A percentile compares a stretch with the other conserved stretches of the same genome.
Conservation (phyloP, 192 early-diverging fungal genomes). For the Chytriomyces confervae region DNA sequence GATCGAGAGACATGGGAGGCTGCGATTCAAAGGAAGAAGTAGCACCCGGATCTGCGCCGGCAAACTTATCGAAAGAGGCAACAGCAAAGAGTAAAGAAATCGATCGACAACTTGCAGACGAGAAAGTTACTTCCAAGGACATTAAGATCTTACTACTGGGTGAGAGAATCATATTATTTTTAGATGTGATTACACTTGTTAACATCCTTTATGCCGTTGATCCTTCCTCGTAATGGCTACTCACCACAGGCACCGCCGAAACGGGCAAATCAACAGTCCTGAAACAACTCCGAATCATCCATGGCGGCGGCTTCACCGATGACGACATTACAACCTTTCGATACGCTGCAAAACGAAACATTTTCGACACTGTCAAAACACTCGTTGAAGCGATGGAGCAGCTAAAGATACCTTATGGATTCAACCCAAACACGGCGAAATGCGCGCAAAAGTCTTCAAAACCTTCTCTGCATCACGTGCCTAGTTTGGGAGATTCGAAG, state of each 20-base stretch:
- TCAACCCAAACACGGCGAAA: conserved; percentile 10
- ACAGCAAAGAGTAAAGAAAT: conserved; percentile 88
- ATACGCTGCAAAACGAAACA: conserved; percentile 93
- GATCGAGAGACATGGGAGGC: conserved; percentile 74
- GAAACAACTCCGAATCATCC: conserved; percentile 98
- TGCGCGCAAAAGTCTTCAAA: not conserved
- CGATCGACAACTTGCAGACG: conserved; percentile 78
- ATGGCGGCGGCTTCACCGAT: conserved; percentile 88
- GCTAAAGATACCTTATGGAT: conserved; percentile 30
- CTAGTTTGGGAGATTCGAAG: not conserved
- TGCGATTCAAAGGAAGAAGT: conserved; percentile 63
- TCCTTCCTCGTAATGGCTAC: not conserved
- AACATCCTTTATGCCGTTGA: not conserved
- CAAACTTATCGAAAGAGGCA: conserved; percentile 59
- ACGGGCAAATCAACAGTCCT: conserved; percentile 98
- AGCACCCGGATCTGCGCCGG: conserved; percentile 58
- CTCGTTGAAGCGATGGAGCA: conserved; percentile 94
- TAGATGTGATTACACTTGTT: not conserved
- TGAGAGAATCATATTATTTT: conserved; percentile 25
- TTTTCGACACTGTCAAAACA: conserved; percentile 90
- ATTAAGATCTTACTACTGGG: conserved; percentile 77
- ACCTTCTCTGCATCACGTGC: not conserved
- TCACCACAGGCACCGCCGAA: conserved; percentile 82
- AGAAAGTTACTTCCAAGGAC: conserved; percentile 65
- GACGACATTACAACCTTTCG: conserved; percentile 91